Conservation (phyloP, 495 filamentous ascomycete genomes). For the Penicillium subrubescens region DNA sequence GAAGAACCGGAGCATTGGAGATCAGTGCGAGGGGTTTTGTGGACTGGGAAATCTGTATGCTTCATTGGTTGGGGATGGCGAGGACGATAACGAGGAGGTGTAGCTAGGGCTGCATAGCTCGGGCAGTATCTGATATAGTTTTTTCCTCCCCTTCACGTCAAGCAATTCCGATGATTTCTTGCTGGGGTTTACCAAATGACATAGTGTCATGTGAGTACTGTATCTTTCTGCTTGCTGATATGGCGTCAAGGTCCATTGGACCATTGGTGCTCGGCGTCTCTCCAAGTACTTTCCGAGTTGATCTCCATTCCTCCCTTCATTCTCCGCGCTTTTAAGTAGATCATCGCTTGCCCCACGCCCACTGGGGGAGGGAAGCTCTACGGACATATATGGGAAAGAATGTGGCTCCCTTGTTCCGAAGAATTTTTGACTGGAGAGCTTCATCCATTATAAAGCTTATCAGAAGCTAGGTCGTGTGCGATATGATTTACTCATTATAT, state of each 20-base stretch:
- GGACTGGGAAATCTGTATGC: slow-evolving; percentile 41
- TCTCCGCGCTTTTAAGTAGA: slow-evolving; percentile 14
- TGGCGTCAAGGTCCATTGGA: not conserved
- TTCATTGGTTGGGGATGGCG: slow-evolving; percentile 22
- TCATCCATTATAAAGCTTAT: slow-evolving; percentile 5
- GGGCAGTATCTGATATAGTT: not conserved
- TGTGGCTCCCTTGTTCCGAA: slow-evolving; percentile 31
- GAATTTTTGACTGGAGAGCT: slow-evolving; percentile 2
- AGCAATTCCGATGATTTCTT: not conserved
- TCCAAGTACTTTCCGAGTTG: not conserved
- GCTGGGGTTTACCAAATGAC: not conserved
- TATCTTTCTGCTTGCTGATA: not conserved
- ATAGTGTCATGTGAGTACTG: not conserved
- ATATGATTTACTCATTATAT: not conserved
- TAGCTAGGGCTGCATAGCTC: slow-evolving; percentile 7
- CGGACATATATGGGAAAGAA: slow-evolving; percentile 16
- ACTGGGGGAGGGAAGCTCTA: not conserved
- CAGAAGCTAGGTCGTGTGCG: slow-evolving; percentile 12
- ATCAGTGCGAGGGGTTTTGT: slow-evolving; percentile 33
- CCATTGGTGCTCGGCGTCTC: not conserved
- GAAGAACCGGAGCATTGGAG: slow-evolving; percentile 24
- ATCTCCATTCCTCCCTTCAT: slow-evolving; percentile 35
- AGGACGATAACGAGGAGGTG: slow-evolving; percentile 7
- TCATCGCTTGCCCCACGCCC: slow-evolving; percentile 16
- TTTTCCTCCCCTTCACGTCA: not conserved